Conservation (phyloP, 2,329 filamentous ascomycete species). For the Aspergillus pseudoglaucus region DNA sequence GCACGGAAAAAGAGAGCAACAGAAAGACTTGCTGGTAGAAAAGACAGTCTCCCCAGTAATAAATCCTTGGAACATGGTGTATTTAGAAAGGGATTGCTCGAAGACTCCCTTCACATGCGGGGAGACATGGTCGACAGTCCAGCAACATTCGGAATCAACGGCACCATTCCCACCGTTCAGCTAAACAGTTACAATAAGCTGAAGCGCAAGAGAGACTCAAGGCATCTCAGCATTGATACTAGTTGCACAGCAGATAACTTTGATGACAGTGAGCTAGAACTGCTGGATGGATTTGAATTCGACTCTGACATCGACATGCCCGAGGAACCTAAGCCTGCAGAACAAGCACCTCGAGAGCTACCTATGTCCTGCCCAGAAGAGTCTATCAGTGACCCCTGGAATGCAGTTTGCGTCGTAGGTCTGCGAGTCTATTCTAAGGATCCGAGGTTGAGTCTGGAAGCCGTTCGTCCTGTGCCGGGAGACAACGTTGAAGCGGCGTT, state of each 20-base stretch:
- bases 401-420: slow-evolving; percentile 55
- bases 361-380: slow-evolving; percentile 11
- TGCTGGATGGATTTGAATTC: slow-evolving; percentile 37
- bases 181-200: slow-evolving; percentile 18
- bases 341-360: slow-evolving; percentile 4
- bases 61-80: neutral
- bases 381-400: slow-evolving; percentile 45
- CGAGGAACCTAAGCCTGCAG: slow-evolving; percentile 17
- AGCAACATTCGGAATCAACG: slow-evolving; percentile 4
- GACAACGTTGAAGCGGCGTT: slow-evolving; percentile 35
- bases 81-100: neutral
- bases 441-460: slow-evolving; percentile 44
- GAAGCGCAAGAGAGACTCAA: slow-evolving; percentile 3
- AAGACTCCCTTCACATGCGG: neutral
- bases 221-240: slow-evolving; percentile 20
- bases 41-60: neutral
- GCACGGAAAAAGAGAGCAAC: slow-evolving; percentile 26
- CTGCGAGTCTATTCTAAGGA: slow-evolving; percentile 53
- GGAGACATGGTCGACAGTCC: neutral
- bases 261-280: slow-evolving; percentile 25
- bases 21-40: slow-evolving; percentile 15
- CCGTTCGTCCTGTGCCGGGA: slow-evolving; percentile 41
- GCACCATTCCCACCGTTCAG: slow-evolving; percentile 22
- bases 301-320: slow-evolving; percentile 39
- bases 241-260: slow-evolving; percentile 15